Percentiles rank a stretch among this genome's conserved stretches.
phyloP scores from a whole-genome alignment of 495 filamentous ascomycete genomes.

The Letharia columbiana region DNA sequence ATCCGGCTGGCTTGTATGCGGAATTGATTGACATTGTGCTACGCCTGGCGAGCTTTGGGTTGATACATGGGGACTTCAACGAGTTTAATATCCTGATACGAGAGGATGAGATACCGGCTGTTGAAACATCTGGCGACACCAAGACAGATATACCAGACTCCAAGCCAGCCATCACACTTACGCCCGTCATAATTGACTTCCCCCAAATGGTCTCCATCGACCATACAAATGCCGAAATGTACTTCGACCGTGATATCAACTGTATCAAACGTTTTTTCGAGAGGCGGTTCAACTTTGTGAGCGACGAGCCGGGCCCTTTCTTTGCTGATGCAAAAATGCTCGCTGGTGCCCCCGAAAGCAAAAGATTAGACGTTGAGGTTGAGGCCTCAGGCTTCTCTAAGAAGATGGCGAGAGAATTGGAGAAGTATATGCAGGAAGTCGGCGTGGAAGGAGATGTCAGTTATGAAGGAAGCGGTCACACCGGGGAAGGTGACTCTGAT shows the following conservation, averaged over 20 bases:
- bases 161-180: slow-evolving; percentile 30
- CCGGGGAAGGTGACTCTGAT: slow-evolving; percentile 6
- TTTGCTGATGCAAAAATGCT: slow-evolving; percentile 74
- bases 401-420: slow-evolving; percentile 90
- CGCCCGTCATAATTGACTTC: slow-evolving; percentile 88
- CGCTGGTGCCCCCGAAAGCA: slow-evolving; percentile 38
- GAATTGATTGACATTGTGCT: slow-evolving; percentile 84
- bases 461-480: slow-evolving; percentile 28
- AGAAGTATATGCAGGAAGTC: slow-evolving; percentile 73
- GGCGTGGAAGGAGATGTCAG: slow-evolving; percentile 50
- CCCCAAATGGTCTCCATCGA: slow-evolving; percentile 97
- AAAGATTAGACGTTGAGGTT: slow-evolving; percentile 74
- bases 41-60: slow-evolving; percentile 69
- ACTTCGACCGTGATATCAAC: slow-evolving; percentile 89
- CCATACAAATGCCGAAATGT: slow-evolving; percentile 84
- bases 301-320: slow-evolving; percentile 73
- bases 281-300: slow-evolving; percentile 77
- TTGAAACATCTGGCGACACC: not conserved
- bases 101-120: slow-evolving; percentile 44
- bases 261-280: slow-evolving; percentile 92
- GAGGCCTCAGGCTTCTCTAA: slow-evolving; percentile 91
- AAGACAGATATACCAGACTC: slow-evolving; percentile 20
- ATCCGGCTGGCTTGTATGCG: slow-evolving; percentile 73
- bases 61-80: slow-evolving; percentile 99
- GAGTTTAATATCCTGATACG: slow-evolving; percentile 97